Percentiles rank a stretch among this genome's conserved stretches.
Conservation (phyloP, 108 stramenopile species). For the Cylindrotheca fusiformis region DNA sequence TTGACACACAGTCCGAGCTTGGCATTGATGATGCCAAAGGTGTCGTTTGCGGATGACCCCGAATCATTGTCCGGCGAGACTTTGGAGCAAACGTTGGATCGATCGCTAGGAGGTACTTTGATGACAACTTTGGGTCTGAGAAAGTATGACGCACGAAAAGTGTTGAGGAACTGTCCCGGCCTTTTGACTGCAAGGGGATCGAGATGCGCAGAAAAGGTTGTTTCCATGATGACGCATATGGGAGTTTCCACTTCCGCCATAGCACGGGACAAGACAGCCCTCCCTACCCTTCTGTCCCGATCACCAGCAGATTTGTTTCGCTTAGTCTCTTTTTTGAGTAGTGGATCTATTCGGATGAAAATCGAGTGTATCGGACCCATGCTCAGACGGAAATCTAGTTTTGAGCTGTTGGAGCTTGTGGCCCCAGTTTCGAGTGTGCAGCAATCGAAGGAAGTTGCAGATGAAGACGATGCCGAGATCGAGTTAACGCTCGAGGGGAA, state of each 20-base stretch:
- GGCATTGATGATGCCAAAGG: slow-evolving; percentile 58
- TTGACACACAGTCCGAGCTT: slow-evolving; percentile 71
- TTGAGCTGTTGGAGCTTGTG: slow-evolving; percentile 57
- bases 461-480: neutral
- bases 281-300: slow-evolving; percentile 57
- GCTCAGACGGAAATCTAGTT: slow-evolving; percentile 44
- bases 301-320: slow-evolving; percentile 73
- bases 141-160: slow-evolving; percentile 73
- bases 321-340: slow-evolving; percentile 63
- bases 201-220: slow-evolving; percentile 53
- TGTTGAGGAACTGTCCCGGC: slow-evolving; percentile 59
- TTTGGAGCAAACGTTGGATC: slow-evolving; percentile 52
- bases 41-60: slow-evolving; percentile 6
- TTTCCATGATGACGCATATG: slow-evolving; percentile 53
- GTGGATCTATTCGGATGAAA: slow-evolving; percentile 61
- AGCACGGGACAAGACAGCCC: slow-evolving; percentile 63
- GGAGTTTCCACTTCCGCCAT: slow-evolving; percentile 59
- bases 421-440: slow-evolving; percentile 43
- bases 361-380: slow-evolving; percentile 61
- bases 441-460: neutral
- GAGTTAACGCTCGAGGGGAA: slow-evolving; percentile 9
- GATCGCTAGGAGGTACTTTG: slow-evolving; percentile 44
- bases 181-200: slow-evolving; percentile 67
- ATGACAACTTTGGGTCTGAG: slow-evolving; percentile 46
- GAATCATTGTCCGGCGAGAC: slow-evolving; percentile 30